Evolutionary conservation across 1,139 yeast species (phyloP).

Genomic region (Debaryomyces nepalensis): DNA sequence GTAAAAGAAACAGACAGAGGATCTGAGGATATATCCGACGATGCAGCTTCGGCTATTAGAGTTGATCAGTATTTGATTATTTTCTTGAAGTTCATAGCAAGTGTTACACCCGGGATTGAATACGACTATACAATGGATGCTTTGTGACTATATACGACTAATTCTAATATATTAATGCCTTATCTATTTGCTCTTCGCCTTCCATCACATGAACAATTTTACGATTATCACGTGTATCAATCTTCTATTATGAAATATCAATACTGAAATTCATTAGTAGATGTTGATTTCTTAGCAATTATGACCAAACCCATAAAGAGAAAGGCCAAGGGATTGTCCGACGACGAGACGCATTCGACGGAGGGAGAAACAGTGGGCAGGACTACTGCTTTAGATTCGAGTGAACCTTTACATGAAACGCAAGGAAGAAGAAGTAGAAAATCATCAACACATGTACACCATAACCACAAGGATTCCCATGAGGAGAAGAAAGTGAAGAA

Average conservation of each 20-base stretch:
- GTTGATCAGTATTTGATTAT: slow-evolving; percentile 91
- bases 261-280: neutral
- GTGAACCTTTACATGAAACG: slow-evolving; percentile 1
- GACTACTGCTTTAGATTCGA: slow-evolving; percentile 6
- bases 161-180: neutral
- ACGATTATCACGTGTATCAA: too few species aligned
- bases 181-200: neutral
- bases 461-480: slow-evolving; percentile 13
- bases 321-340: slow-evolving; percentile 1
- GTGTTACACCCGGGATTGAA: slow-evolving; percentile 97
- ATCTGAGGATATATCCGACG: slow-evolving; percentile 3
- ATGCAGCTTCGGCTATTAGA: slow-evolving; percentile 46
- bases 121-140: slow-evolving; percentile 97
- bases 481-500: slow-evolving; percentile 22
- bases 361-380: neutral
- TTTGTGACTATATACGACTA: slow-evolving; percentile 35
- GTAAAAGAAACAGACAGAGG: slow-evolving; percentile 36
- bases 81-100: slow-evolving; percentile 89
- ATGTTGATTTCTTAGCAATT: neutral
- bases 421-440: neutral
- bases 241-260: too few species aligned
- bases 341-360: neutral
- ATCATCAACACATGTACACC: slow-evolving; percentile 7
- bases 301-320: slow-evolving; percentile 10
- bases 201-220: too few species aligned